Base-by-base conservation (phyloP, 768 basidiomycete genomes). In the Rhodotorula graminis region DNA sequence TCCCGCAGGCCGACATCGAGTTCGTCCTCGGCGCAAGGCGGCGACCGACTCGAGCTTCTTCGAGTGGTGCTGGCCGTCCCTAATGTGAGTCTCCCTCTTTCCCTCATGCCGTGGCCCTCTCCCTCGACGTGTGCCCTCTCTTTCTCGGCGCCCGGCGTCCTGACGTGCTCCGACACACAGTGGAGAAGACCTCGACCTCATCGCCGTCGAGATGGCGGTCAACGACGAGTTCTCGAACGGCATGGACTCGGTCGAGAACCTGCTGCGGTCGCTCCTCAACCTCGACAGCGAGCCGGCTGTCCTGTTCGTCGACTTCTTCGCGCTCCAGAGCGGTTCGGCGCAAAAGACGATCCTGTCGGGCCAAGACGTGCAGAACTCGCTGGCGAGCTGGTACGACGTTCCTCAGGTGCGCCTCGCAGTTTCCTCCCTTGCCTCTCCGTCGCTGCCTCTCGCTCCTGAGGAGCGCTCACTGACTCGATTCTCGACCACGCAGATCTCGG, bases 1-100 rank as follows among this genome's bases (percentile, higher is more conserved):
- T 46, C 40, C 60, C 46, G n/a, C 25, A 12, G 7, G 61, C 16
- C 8, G 53, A 46, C 11, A n/a, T 15, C 27, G 55, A 56, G 8
- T 63, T 63, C 14, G 18, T 27, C 4, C 33, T 37, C 37, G 67
- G 67, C 19, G 67, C 67, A 1, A 63, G 46, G 53, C 67, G 16
- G 67, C 67, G 33, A 62, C 61, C 4, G 67, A 69, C 37, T 50
- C 55, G 33, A 40, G 18, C 18, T 69, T 57, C 37, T 63, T 69
- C 23, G 46, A 50, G 55, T 69, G 61, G 61, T 69, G 67, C 46
- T 69, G 61, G 55, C 11, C 53, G 19, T 44, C 31, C 2, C 14
- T 61, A 11, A 67, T 67, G 66, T 67, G 40, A 16, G 50, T 31
- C 11, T 2, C 7, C 23, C 15, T 31, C 4, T 44, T 47, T 9